A percentile compares a stretch with the other conserved stretches of the same genome.
Evolutionary conservation across 345 rosid species (phyloP).

Genomic region (Chamaenerion angustifolium): DNA sequence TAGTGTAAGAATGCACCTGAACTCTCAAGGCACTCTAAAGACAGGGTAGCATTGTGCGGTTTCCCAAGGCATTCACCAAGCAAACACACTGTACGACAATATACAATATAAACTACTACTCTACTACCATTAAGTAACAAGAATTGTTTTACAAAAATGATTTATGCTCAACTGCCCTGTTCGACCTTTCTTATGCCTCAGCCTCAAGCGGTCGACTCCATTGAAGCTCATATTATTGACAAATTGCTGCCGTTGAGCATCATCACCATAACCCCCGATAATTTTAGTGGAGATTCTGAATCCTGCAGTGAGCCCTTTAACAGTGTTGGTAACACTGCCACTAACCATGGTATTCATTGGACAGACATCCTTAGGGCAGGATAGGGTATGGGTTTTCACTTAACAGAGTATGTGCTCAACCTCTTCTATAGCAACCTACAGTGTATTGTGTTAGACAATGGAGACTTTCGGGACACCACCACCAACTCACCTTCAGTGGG

Average conservation of each 20-base stretch:
- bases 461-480: no score
- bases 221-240: slow-evolving; percentile 51
- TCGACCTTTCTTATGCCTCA: slow-evolving; percentile 66
- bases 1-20: slow-evolving; percentile 40
- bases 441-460: no score
- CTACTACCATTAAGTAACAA: background rate
- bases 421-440: slow-evolving; percentile 60
- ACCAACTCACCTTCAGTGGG: no score
- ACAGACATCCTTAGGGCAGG: slow-evolving; percentile 23
- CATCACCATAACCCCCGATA: slow-evolving; percentile 74
- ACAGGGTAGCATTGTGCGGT: slow-evolving; percentile 93
- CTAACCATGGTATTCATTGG: slow-evolving; percentile 63
- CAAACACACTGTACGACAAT: slow-evolving; percentile 64
- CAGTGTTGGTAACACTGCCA: slow-evolving; percentile 88
- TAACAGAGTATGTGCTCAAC: slow-evolving; percentile 47
- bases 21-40: slow-evolving; percentile 78
- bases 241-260: slow-evolving; percentile 62
- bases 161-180: slow-evolving; percentile 64
- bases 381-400: slow-evolving; percentile 32
- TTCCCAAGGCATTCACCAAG: slow-evolving; percentile 71
- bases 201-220: slow-evolving; percentile 54
- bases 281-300: slow-evolving; percentile 67
- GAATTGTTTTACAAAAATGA: no score
- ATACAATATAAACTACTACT: background rate
- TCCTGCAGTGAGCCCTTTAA: slow-evolving; percentile 77